phyloP scores from a whole-genome alignment of 768 basidiomycete species.

The Tricholoma furcatifolium region DNA sequence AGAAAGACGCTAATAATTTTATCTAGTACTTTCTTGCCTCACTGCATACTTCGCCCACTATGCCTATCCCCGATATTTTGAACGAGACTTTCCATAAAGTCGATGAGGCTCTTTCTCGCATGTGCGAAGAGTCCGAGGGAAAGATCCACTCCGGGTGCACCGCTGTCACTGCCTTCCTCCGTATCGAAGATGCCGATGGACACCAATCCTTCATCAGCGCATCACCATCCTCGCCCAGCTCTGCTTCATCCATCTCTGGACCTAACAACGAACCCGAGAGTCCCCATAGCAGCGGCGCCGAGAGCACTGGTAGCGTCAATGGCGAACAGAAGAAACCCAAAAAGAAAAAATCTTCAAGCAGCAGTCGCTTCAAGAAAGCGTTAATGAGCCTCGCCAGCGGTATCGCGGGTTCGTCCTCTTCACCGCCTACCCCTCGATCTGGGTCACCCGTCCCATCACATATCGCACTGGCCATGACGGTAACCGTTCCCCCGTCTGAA shows the following conservation, averaged over 20 bases:
- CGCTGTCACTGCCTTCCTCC: slow-evolving; percentile 92
- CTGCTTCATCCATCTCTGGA: slow-evolving; percentile 34
- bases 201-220: slow-evolving; percentile 62
- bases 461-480: slow-evolving; percentile 26
- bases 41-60: slow-evolving; percentile 56
- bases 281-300: slow-evolving; percentile 44
- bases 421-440: slow-evolving; percentile 33
- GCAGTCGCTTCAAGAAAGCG: slow-evolving; percentile 54
- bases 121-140: slow-evolving; percentile 85
- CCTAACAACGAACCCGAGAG: slow-evolving; percentile 34
- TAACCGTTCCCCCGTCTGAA: slow-evolving; percentile 44
- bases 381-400: slow-evolving; percentile 48
- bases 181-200: slow-evolving; percentile 81
- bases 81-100: slow-evolving; percentile 95
- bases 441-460: slow-evolving; percentile 29
- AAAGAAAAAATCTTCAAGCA: slow-evolving; percentile 41
- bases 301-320: slow-evolving; percentile 35
- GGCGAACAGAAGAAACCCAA: slow-evolving; percentile 25
- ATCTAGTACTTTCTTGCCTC: slow-evolving; percentile 56
- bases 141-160: slow-evolving; percentile 98
- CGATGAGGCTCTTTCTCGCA: slow-evolving; percentile 76
- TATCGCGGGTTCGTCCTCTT: slow-evolving; percentile 29
- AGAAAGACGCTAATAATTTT: background rate
- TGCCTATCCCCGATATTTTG: slow-evolving; percentile 80
- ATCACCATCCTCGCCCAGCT: slow-evolving; percentile 24